Percentiles rank a stretch among this genome's conserved stretches.
These are phyloP conservation scores for Monosporascus sp. DNA, from an alignment of 2,329 filamentous ascomycete species.

Conservation along the genomic window DNA sequence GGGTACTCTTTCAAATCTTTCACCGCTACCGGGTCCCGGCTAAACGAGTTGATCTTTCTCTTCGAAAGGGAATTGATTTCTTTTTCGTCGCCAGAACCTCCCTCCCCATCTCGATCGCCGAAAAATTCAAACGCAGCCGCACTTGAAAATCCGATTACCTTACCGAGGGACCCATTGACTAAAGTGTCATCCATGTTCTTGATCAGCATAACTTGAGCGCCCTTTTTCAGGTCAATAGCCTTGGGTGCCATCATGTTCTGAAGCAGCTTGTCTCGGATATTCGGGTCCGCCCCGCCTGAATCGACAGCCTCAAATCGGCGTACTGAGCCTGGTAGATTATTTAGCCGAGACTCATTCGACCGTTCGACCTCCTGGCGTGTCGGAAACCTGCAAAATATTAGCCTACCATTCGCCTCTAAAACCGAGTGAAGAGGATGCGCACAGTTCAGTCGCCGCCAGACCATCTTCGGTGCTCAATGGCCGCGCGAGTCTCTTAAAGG, in stretches of 20 bases:
- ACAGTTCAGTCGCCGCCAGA: conserved; percentile 80
- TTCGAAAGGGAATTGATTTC: conserved; percentile 36
- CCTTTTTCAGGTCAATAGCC: conserved; percentile 74
- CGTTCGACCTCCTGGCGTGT: conserved; percentile 84
- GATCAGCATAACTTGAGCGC: conserved; percentile 98
- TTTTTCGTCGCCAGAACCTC: conserved; percentile 40
- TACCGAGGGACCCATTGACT: conserved; percentile 91
- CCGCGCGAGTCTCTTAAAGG: conserved; percentile 70
- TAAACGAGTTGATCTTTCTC: conserved; percentile 53
- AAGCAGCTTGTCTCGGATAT: conserved; percentile 70
- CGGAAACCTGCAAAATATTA: conserved; percentile 59
- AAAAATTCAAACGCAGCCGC: conserved; percentile 35
- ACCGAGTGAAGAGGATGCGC: conserved; percentile 22
- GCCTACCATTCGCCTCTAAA: conserved; percentile 4
- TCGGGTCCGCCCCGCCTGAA: conserved; percentile 57
- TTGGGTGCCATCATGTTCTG: conserved; percentile 91
- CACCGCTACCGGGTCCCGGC: conserved; percentile 36
- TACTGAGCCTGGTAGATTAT: conserved; percentile 61
- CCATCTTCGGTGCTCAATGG: conserved; percentile 68
- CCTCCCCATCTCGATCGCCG: conserved; percentile 25
- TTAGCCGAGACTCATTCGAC: conserved; percentile 74
- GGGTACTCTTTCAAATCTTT: conserved; percentile 63
- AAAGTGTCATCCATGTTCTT: conserved; percentile 95
- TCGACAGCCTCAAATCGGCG: conserved; percentile 72
- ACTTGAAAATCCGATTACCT: conserved; percentile 72